Base-by-base conservation (phyloP, 345 rosid genomes). In the Syzygium aqueum region DNA sequence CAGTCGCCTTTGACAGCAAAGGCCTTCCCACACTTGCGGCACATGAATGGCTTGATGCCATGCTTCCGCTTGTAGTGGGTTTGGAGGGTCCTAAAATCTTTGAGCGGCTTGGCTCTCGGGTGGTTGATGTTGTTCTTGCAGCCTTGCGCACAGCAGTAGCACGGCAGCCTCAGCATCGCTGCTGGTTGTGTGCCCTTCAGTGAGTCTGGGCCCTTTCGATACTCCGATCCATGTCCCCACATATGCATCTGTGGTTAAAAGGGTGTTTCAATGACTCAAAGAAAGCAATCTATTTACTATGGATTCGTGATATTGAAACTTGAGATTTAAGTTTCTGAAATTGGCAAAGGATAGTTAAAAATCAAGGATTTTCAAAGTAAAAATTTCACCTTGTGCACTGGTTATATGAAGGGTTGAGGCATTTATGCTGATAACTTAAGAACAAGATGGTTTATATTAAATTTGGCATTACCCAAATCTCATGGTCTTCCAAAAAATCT, bases 1-100 rank as follows among this genome's bases (percentile, higher is more conserved):
- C 99, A 97, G 65, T 97, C 99, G 4, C 99, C 99, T 90, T 97
- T 96, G 22, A 97, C 99, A 0, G 99, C 99, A 77, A 96, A 96
- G 1, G 97, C 85, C 88, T 97, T 96, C 49, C 92, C 94, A 51
- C 99, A 97, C 89, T 96, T 97, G 86, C 99, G 89, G 88, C 99
- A 97, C 89, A 89, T 85, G 84, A 95, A 95, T 51, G 94, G 95
- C 90, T 95, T 95, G 25, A 90, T 89, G 0, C 96, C 98, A 15
- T 94, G 98, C 91, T 95, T 95, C 59, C 98, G 92, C 84, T 94
- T 95, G 96, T 92, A 95, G 89, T 94, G 98, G 52, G 96, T 95
- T 56, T 95, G 98, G 37, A 95, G 96, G 33, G 98, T 95, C 77
- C 96, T 89, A 67, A 95, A 95, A 86, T 95, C 98, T 78, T 94